Conservation (phyloP, 179 eudicot genomes). For the Kewa caespitosa region DNA sequence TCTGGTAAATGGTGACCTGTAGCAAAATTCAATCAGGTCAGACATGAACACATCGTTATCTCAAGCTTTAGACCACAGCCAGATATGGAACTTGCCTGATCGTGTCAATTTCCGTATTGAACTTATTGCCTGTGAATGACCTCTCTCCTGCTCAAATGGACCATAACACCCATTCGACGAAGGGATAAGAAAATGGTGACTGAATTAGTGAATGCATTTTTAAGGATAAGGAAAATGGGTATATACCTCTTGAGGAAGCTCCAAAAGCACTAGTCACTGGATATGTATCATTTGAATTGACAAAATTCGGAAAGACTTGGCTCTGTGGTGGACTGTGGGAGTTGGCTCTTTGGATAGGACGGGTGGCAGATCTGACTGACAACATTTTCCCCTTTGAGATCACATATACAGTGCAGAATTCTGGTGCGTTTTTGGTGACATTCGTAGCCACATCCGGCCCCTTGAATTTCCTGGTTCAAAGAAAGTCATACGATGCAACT, state of each 20-base stretch:
- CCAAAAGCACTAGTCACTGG: background rate
- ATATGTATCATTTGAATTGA: background rate
- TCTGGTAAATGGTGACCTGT: conserved; percentile 81
- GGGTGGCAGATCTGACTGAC: conserved; percentile 28
- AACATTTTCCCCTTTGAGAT: conserved; percentile 32
- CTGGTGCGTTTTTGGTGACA: conserved; percentile 30
- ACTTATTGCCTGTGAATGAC: background rate
- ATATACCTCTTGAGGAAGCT: conserved; percentile 16
- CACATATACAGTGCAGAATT: conserved; percentile 32
- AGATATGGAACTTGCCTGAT: conserved; percentile 27
- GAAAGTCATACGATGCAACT: background rate
- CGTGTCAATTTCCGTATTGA: conserved; percentile 11
- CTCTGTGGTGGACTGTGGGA: conserved; percentile 6
- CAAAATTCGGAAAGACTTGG: background rate
- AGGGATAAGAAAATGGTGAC: background rate
- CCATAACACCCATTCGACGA: background rate
- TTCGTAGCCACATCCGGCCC: conserved; percentile 33
- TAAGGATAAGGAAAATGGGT: background rate
- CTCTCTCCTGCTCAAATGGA: conserved; percentile 24
- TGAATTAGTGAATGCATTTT: background rate
- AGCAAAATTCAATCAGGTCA: background rate
- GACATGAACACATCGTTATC: background rate
- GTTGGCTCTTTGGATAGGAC: background rate
- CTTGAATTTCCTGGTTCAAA: conserved; percentile 29
- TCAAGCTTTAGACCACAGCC: background rate